Evolutionary conservation across 2,329 filamentous ascomycete species (phyloP).

Genomic region (Pleoardoris graminearum): DNA sequence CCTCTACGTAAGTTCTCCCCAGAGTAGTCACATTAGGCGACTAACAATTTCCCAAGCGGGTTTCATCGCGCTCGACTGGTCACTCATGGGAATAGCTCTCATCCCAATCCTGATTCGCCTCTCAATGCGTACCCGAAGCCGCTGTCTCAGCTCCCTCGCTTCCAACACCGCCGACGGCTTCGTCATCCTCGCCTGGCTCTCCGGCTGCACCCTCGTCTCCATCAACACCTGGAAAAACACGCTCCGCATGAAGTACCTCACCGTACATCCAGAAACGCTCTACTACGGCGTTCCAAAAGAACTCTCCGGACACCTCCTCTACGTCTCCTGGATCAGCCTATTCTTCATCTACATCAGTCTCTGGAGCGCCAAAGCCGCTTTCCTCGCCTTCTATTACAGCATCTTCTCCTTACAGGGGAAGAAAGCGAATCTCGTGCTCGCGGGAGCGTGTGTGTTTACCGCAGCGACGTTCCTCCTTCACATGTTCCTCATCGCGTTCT

Average conservation of each 20-base stretch:
- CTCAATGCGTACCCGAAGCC: constrained; percentile 23
- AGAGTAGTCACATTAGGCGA: neutral
- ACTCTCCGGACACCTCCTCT: constrained; percentile 32
- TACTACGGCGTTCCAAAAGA: constrained; percentile 31
- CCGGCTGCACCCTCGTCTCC: constrained; percentile 24
- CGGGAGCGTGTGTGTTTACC: constrained; percentile 26
- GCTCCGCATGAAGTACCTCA: constrained; percentile 29
- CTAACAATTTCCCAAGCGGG: constrained; percentile 21
- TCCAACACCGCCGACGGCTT: constrained; percentile 28
- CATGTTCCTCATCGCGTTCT: constrained; percentile 35
- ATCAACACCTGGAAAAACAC: constrained; percentile 39
- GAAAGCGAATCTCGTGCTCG: constrained; percentile 19
- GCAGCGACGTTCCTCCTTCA: constrained; percentile 32
- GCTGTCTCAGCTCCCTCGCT: constrained; percentile 14
- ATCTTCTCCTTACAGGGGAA: constrained; percentile 30
- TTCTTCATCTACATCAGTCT: constrained; percentile 40
- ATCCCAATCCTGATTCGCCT: constrained; percentile 33
- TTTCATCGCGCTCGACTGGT: constrained; percentile 36
- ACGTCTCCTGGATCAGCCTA: constrained; percentile 37
- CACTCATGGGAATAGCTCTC: constrained; percentile 31
- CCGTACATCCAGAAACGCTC: constrained; percentile 12
- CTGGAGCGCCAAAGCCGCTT: constrained; percentile 34
- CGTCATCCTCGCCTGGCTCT: constrained; percentile 30
- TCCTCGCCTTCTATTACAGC: constrained; percentile 38
- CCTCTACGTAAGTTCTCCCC: constrained; percentile 23